Conservation (phyloP, 148 eudicot species). For the Camellia japonica region DNA sequence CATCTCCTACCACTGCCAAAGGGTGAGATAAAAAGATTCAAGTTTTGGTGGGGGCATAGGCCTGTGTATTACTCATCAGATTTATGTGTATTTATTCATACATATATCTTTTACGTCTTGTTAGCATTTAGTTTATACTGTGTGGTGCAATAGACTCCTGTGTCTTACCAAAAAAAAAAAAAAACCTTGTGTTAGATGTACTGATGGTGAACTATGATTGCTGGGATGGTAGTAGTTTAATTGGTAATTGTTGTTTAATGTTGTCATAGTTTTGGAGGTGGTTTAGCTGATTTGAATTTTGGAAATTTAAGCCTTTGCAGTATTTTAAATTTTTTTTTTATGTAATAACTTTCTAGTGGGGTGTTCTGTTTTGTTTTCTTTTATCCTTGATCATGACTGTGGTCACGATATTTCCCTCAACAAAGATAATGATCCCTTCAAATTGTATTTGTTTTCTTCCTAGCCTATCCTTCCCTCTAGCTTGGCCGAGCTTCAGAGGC, state of each 20-base stretch:
- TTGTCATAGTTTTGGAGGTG: background rate
- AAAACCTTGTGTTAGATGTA: background rate
- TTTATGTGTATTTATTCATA: background rate
- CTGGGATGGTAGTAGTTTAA: background rate
- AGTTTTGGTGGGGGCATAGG: too few species aligned
- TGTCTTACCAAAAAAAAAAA: background rate
- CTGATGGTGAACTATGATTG: background rate
- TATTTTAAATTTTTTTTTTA: background rate
- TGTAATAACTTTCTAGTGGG: background rate
- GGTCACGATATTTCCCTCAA: background rate
- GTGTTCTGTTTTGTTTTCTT: background rate
- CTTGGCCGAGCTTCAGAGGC: constrained; percentile 88
- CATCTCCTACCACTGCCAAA: too few species aligned
- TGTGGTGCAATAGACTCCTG: background rate
- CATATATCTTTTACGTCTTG: background rate
- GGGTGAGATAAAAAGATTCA: too few species aligned
- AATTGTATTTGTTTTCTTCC: constrained; percentile 16
- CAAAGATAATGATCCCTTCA: background rate
- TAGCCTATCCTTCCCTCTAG: constrained; percentile 73
- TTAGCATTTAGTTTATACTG: background rate
- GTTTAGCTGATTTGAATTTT: background rate
- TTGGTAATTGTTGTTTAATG: background rate
- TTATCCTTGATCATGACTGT: constrained; percentile 23
- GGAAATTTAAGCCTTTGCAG: background rate
- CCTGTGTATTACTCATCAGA: too few species aligned